Conservation (phyloP, 768 basidiomycete genomes). For the Xerocomus brunneocitrinus region DNA sequence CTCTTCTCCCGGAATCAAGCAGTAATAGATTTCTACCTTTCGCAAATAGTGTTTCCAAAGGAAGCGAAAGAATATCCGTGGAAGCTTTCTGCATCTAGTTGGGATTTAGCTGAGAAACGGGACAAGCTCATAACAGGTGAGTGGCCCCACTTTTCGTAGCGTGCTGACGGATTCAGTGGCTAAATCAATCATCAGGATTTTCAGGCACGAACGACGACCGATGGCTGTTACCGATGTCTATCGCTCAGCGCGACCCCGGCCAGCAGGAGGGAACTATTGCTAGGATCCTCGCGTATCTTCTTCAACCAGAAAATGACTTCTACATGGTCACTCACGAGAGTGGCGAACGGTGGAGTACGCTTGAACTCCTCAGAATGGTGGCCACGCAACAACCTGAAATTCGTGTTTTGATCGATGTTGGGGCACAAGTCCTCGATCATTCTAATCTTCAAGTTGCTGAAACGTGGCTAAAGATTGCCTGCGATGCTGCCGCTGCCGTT, state of each 20-base stretch:
- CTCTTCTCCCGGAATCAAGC: slow-evolving; percentile 34
- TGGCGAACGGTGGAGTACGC: not conserved
- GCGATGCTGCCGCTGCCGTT: too few relatives aligned
- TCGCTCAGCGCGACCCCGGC: slow-evolving; percentile 11
- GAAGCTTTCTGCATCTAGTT: too few relatives aligned
- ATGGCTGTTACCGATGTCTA: slow-evolving; percentile 13
- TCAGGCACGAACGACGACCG: slow-evolving; percentile 51
- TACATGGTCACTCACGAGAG: not conserved
- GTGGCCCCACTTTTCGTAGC: not conserved
- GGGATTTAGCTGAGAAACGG: slow-evolving; percentile 24
- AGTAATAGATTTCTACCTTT: too few relatives aligned
- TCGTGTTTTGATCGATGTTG: too few relatives aligned
- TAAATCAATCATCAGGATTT: slow-evolving; percentile 27
- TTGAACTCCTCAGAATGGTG: not conserved
- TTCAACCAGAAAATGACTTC: not conserved
- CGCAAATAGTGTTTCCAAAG: too few relatives aligned
- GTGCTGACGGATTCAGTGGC: not conserved
- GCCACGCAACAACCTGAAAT: not conserved
- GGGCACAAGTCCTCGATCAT: too few relatives aligned
- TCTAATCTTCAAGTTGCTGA: too few relatives aligned
- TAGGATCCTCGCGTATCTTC: not conserved
- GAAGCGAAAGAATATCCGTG: too few relatives aligned
- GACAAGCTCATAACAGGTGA: not conserved
- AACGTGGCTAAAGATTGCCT: too few relatives aligned
- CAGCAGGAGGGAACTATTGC: not conserved